Base-by-base conservation (phyloP, 192 early-diverging fungal species). In the Dissophora globulifera region DNA sequence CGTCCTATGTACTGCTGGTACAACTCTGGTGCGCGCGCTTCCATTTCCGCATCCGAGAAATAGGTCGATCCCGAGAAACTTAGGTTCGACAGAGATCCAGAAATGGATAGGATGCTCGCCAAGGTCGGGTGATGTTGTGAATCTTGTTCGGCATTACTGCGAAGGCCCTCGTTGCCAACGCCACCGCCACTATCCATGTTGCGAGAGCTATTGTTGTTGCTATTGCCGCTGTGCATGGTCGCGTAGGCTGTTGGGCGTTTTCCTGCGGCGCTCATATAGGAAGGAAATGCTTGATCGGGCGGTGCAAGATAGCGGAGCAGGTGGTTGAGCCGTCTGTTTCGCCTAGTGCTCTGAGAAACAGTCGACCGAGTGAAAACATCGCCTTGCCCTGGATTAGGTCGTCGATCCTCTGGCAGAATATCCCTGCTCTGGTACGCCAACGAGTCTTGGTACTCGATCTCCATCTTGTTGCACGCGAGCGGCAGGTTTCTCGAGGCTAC, bases 11-110 rank as follows among this genome's bases (percentile, higher is more conserved):
- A 76, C 17, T 76, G 72, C 19, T 62, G 64, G 47, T 76, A 76
- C 17, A 76, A 26, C 8, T 76, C 63, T 17, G 72, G 72, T 27
- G 58, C 72, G 16, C 72, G 38, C 0, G 72, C 56, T 33, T 66
- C 58, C 72, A 76, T 76, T 35, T 76, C 72, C 19, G 72, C 72
- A 20, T 76, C 72, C 17, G 72, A 76, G 22, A 76, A 76, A 46
- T 76, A 76, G 15, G 72, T 76, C 25, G 72, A 76, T 17, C 67
- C 72, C 12, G 63, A 60, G 46, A 76, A 76, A 27, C 72, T 76
- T 10, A 76, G 64, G 42, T 67, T 67, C 17, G 72, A 66, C 64
- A 76, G 54, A 50, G 72, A 76, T 40, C 72, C 72, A 23, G 72
- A 76, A 38, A 76, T 61, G 13, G 72, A 67, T 6, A 76, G 41